These are phyloP conservation scores for Nakazawaea ishiwadae DNA, from an alignment of 805 yeast genomes.

Conservation along the genomic window DNA sequence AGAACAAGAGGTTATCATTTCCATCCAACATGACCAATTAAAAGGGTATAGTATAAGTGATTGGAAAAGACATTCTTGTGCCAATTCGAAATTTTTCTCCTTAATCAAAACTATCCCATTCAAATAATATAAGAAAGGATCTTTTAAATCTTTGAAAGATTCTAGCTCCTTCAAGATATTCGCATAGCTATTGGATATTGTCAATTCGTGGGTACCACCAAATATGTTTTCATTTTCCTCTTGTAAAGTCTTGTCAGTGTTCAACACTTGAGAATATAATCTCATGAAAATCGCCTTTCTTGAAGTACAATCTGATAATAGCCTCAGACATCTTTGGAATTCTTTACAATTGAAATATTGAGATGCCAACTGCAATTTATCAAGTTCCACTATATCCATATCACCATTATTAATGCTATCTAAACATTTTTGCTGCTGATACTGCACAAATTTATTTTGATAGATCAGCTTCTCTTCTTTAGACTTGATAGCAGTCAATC, in stretches of 20 bases:
- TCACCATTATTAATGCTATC: not conserved
- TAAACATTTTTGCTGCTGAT: constrained; percentile 1
- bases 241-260: constrained; percentile 72
- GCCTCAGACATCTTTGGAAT: constrained; percentile 69
- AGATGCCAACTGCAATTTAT: constrained; percentile 56
- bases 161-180: constrained; percentile 39
- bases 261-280: constrained; percentile 63
- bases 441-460: constrained; percentile 11
- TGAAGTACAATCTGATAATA: constrained; percentile 45
- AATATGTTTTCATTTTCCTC: constrained; percentile 71
- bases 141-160: constrained; percentile 24
- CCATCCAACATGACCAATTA: constrained; percentile 95
- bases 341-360: constrained; percentile 79
- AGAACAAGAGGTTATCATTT: constrained; percentile 57
- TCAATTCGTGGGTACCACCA: constrained; percentile 21
- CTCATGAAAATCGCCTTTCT: constrained; percentile 55
- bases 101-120: constrained; percentile 64
- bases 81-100: constrained; percentile 54
- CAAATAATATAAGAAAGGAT: constrained; percentile 67
- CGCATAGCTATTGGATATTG: constrained; percentile 18
- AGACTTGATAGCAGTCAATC: constrained; percentile 2
- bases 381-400: constrained; percentile 28
- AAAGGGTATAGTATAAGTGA: constrained; percentile 70
- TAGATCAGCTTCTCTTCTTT: constrained; percentile 20
- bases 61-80: constrained; percentile 54